Conservation (phyloP, 2,329 filamentous ascomycete species). For the Arthrobotrys iridis region DNA sequence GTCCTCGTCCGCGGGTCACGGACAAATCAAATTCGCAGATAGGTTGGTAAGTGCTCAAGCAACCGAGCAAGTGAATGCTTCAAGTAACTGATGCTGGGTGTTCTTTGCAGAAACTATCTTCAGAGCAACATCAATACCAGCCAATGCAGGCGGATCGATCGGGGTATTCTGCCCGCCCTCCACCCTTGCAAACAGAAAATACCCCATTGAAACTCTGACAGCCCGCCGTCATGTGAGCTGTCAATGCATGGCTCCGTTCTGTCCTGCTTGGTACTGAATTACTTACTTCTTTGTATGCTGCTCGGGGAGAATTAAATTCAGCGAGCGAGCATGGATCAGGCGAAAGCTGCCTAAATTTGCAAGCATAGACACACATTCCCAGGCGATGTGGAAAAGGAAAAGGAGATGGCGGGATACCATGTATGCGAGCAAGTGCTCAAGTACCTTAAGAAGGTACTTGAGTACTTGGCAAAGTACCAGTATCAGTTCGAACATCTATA, state of each 20-base stretch:
- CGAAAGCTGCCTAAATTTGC: slow-evolving; percentile 42
- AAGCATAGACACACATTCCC: not conserved
- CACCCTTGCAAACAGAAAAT: not conserved
- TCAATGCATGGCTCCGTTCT: not conserved
- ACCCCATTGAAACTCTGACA: not conserved
- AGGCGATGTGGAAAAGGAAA: slow-evolving; percentile 15
- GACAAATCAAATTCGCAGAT: too few relatives aligned
- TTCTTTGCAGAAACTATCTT: not conserved
- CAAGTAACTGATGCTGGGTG: too few relatives aligned
- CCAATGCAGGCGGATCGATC: slow-evolving; percentile 21
- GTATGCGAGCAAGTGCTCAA: not conserved
- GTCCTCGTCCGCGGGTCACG: not conserved
- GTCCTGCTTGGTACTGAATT: too few relatives aligned
- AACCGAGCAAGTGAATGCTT: not conserved
- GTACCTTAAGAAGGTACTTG: too few relatives aligned
- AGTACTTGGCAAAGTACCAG: too few relatives aligned
- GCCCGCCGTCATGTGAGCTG: slow-evolving; percentile 10
- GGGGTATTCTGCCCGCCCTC: slow-evolving; percentile 16
- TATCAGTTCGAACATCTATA: too few relatives aligned
- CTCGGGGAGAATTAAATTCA: slow-evolving; percentile 24
- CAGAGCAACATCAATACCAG: too few relatives aligned
- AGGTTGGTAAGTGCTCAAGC: too few relatives aligned
- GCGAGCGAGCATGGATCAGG: slow-evolving; percentile 19
- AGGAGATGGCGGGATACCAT: slow-evolving; percentile 30
- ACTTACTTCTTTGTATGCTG: too few relatives aligned